Conservation (phyloP, 495 filamentous ascomycete species). For the Apodospora peruviana region DNA sequence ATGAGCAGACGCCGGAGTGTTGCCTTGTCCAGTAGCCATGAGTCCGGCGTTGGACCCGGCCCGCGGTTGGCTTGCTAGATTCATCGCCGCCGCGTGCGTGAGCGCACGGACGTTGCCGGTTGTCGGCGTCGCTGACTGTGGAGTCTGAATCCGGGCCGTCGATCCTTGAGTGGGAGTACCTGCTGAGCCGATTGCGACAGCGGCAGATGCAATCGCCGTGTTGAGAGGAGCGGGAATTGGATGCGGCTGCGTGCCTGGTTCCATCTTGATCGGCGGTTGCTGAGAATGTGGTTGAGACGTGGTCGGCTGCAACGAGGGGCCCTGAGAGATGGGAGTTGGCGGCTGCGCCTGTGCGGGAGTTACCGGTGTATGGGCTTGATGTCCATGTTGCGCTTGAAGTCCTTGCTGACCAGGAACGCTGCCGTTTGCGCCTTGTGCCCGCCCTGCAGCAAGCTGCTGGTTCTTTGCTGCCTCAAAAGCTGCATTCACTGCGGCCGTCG, state of each 20-base stretch:
- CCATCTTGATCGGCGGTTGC: constrained; percentile 29
- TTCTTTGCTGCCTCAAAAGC: constrained; percentile 50
- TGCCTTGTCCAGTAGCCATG: background rate
- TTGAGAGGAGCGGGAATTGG: constrained; percentile 35
- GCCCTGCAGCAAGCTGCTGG: constrained; percentile 36
- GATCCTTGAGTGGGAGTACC: constrained; percentile 41
- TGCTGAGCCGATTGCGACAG: constrained; percentile 29
- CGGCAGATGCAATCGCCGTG: constrained; percentile 38
- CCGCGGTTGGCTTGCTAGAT: constrained; percentile 38
- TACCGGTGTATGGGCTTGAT: constrained; percentile 26
- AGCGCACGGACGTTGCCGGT: constrained; percentile 37
- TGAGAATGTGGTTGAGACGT: constrained; percentile 5
- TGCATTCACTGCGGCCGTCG: constrained; percentile 38
- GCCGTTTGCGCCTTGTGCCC: constrained; percentile 20
- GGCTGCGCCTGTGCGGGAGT: constrained; percentile 11
- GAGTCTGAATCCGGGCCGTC: constrained; percentile 37
- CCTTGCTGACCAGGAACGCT: constrained; percentile 13
- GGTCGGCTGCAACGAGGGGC: background rate
- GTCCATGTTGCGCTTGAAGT: constrained; percentile 10
- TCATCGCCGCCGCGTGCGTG: constrained; percentile 41
- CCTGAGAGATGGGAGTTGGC: background rate
- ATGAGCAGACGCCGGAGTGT: constrained; percentile 26
- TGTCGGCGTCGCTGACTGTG: constrained; percentile 42
- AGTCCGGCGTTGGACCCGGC: constrained; percentile 8
- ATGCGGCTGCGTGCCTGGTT: constrained; percentile 29